A percentile compares a stretch with the other conserved stretches of the same genome.
phyloP scores from a whole-genome alignment of 2,329 filamentous ascomycete genomes.

The Xylaria hypoxylon region DNA sequence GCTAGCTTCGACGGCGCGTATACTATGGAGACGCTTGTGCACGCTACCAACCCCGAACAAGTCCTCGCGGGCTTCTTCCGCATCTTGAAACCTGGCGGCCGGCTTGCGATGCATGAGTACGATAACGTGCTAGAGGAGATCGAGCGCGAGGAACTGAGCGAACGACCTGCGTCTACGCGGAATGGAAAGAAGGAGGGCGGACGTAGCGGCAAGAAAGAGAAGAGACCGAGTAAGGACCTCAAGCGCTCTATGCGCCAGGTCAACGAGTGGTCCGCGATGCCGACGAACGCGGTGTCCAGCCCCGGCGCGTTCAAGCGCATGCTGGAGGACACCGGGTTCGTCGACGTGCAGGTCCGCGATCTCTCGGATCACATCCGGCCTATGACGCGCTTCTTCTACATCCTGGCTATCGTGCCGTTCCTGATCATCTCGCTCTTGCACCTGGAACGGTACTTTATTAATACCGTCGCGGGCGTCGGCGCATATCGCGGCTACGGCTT shows the following conservation, averaged over 20 bases:
- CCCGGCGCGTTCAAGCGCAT: constrained; percentile 56
- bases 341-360: constrained; percentile 58
- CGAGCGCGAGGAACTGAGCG: neutral
- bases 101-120: constrained; percentile 60
- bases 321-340: constrained; percentile 59
- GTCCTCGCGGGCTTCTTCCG: constrained; percentile 61
- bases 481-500: constrained; percentile 50
- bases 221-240: constrained; percentile 48
- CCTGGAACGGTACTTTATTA: constrained; percentile 60
- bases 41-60: constrained; percentile 60
- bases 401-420: constrained; percentile 60
- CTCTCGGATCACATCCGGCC: constrained; percentile 60
- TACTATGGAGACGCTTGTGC: constrained; percentile 68
- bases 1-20: constrained; percentile 63
- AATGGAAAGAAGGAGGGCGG: neutral
- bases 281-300: constrained; percentile 55
- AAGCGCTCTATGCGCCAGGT: constrained; percentile 52
- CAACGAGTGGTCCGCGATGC: constrained; percentile 60
- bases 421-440: constrained; percentile 57
- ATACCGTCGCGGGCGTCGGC: constrained; percentile 59
- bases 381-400: constrained; percentile 61
- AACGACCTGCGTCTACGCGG: neutral
- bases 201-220: constrained; percentile 12
- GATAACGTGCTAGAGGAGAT: constrained; percentile 51
- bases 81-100: constrained; percentile 60